Conservation (phyloP, 1,139 yeast genomes). For the Candida sanyaensis region DNA sequence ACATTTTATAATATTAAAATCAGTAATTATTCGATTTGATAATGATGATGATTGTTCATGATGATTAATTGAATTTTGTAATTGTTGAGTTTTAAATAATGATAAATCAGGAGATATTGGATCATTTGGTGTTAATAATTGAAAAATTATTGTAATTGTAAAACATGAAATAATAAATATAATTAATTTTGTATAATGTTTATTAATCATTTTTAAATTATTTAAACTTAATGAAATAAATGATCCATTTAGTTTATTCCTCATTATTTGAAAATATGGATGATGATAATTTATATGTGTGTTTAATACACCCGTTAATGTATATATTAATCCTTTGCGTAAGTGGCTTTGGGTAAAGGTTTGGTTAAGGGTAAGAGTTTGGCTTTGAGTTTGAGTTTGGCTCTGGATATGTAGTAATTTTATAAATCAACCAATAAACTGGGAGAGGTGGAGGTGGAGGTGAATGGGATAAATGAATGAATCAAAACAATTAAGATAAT, state of each 20-base stretch:
- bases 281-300: too few relatives aligned
- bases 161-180: background rate
- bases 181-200: conserved; percentile 10
- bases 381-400: too few relatives aligned
- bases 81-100: conserved; percentile 5
- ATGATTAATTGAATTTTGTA: background rate
- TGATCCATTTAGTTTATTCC: background rate
- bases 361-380: too few relatives aligned
- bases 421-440: too few relatives aligned
- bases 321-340: too few relatives aligned
- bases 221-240: background rate
- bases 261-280: background rate
- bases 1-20: conserved; percentile 13
- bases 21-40: conserved; percentile 9
- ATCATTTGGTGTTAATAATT: background rate
- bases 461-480: too few relatives aligned
- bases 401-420: too few relatives aligned
- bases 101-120: conserved; percentile 5
- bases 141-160: background rate
- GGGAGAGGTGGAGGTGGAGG: too few relatives aligned
- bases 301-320: too few relatives aligned
- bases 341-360: too few relatives aligned
- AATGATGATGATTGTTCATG: too few relatives aligned
- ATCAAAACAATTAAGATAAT: too few relatives aligned
- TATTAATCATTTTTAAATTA: conserved; percentile 7